Evolutionary conservation across 768 basidiomycete genomes (phyloP), one percentile per base, ranked within the genome.

Genomic region (Macrocybe gigantea): DNA sequence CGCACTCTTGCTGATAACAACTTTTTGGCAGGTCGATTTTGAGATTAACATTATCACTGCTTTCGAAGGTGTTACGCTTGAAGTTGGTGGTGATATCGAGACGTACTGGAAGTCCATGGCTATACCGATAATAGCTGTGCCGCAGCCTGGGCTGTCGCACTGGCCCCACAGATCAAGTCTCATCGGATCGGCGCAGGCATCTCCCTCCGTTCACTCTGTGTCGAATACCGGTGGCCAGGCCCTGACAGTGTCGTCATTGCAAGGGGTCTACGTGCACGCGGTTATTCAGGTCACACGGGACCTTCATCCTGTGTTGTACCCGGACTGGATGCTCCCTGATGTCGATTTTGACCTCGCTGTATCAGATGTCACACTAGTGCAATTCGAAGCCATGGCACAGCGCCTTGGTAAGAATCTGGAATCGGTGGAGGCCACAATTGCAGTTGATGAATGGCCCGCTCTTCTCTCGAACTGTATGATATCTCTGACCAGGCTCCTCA

Each of bases 71-170:
- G 91, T 93, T 42, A 92, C 92, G 49, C 75, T 98, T 9, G 91
- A 94, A 67, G 87, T 97, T 47, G 94, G 93, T 15, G 95, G 96
- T 22, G 83, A 89, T 44, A 79, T 98, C 30, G 94, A 98, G 69
- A 99, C 95, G 0, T 99, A 99, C 64, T 99, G 96, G 96, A 98
- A 97, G 68, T 94, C 93, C 2, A 81, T 85, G 13, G 72, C 71
- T 31, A 67, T 69, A 39, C 64, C 75, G 12, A 72, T 78, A 3
- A 69, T 70, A 13, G 72, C 79, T 10, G 61, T 72, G 33, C 61
- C 60, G 9, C 66, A 60, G 54, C 68, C 64, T 53, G 68, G 60
- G 39, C 64, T 62, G 45, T 65, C 71, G 38, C 68, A 66, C 22
- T 63, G 64, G 51, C 61, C 65, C 35, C 72, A 70, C 40, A 68